Conservation (phyloP, 176 grass and related monocot genomes). For the Ampelocalamus luodianensis region DNA sequence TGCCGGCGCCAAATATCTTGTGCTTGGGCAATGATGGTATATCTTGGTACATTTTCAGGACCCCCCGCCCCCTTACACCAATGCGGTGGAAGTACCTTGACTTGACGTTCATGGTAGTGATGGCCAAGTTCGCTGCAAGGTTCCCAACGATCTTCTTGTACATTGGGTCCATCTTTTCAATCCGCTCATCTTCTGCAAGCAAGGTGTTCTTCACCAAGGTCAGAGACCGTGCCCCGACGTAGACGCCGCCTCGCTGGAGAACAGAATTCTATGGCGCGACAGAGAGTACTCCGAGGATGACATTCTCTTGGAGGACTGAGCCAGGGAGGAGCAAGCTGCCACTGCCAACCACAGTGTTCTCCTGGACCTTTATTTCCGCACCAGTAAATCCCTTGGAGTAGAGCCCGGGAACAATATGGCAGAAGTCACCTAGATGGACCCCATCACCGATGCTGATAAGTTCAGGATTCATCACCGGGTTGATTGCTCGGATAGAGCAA, state of each 20-base stretch:
- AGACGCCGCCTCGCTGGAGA: constrained; percentile 63
- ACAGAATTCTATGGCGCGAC: constrained; percentile 58
- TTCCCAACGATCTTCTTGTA: constrained; percentile 73
- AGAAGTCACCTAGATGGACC: constrained; percentile 76
- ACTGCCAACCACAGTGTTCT: constrained; percentile 67
- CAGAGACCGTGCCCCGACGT: constrained; percentile 52
- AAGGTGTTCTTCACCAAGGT: constrained; percentile 68
- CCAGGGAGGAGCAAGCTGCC: constrained; percentile 66
- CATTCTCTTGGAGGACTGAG: constrained; percentile 63
- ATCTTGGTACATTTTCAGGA: constrained; percentile 58
- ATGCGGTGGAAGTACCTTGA: constrained; percentile 83
- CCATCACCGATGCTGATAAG: constrained; percentile 66
- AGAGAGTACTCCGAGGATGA: constrained; percentile 74
- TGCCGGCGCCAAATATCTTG: constrained; percentile 61
- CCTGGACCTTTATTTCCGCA: constrained; percentile 54
- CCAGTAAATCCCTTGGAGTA: constrained; percentile 54
- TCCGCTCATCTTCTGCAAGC: constrained; percentile 58
- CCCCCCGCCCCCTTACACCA: constrained; percentile 56
- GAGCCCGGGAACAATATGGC: constrained; percentile 60
- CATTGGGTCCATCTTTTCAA: constrained; percentile 62
- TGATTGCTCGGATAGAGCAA: constrained; percentile 76
- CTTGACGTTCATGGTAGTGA: constrained; percentile 77
- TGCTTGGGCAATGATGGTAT: constrained; percentile 56
- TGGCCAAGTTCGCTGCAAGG: constrained; percentile 69
- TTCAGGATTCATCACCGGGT: constrained; percentile 53